Evolutionary conservation across 176 grass and related monocot species (phyloP).

Genomic region (Eragrostis nindensis): DNA sequence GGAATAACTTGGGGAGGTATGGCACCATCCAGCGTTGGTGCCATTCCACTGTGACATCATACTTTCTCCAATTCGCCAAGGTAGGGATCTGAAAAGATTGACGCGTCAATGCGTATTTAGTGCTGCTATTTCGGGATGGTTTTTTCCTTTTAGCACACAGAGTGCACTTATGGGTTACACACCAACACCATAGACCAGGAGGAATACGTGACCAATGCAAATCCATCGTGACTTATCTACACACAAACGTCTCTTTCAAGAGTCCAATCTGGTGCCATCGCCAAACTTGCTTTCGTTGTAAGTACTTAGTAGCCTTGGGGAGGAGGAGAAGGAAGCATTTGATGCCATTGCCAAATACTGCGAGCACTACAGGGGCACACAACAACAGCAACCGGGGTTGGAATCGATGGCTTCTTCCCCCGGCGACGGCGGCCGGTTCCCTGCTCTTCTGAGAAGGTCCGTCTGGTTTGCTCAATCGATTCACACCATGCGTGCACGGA

Average conservation of each 20-base stretch:
- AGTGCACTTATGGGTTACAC: background rate
- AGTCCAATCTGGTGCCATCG: background rate
- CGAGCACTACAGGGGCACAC: too few species aligned
- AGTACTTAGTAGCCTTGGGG: too few species aligned
- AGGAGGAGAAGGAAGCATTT: too few species aligned
- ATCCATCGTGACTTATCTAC: background rate
- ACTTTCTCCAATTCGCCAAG: conserved; percentile 13
- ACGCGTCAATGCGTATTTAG: background rate
- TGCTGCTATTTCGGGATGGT: background rate
- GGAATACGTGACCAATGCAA: background rate
- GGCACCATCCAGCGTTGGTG: background rate
- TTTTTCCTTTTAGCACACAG: background rate
- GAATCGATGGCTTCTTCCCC: too few species aligned
- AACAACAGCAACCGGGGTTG: too few species aligned
- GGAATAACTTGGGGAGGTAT: conserved; percentile 31
- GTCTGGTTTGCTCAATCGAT: background rate
- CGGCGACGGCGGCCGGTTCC: too few species aligned
- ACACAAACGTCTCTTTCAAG: background rate
- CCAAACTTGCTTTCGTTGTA: background rate
- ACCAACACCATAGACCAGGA: background rate
- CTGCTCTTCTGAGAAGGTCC: conserved; percentile 25
- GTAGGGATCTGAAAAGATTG: background rate
- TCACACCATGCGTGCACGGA: background rate
- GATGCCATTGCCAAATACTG: too few species aligned
- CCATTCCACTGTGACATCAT: conserved; percentile 13